Evolutionary conservation across 1,284 basidiomycete species (phyloP).

Genomic region (Farysia itapuensis): DNA sequence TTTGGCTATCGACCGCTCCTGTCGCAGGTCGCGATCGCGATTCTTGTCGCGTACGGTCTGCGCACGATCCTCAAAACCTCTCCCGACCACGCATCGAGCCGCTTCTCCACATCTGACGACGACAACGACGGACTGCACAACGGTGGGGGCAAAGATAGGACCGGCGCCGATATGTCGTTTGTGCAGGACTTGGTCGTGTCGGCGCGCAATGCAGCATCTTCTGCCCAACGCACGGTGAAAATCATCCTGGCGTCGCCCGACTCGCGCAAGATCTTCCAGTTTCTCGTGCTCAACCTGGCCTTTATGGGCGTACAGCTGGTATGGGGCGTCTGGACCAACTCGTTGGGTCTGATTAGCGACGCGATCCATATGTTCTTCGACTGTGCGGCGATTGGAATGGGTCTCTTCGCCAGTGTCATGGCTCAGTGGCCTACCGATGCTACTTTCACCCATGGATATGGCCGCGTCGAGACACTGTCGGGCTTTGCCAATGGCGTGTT

Average conservation of each 20-base stretch:
- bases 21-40: conserved; percentile 28
- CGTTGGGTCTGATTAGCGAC: conserved; percentile 92
- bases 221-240: conserved; percentile 65
- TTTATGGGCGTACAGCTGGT: conserved; percentile 76
- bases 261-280: conserved; percentile 94
- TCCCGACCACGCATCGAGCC: conserved; percentile 41
- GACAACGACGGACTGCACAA: background rate
- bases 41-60: conserved; percentile 45
- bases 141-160: no score
- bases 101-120: conserved; percentile 6
- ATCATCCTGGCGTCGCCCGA: conserved; percentile 86
- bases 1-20: conserved; percentile 36
- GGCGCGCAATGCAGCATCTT: conserved; percentile 9
- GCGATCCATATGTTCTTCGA: conserved; percentile 99
- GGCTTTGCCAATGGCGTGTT: conserved; percentile 98
- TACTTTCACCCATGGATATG: conserved; percentile 93
- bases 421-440: conserved; percentile 95
- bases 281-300: conserved; percentile 87
- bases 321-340: conserved; percentile 91
- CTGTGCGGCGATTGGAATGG: conserved; percentile 94
- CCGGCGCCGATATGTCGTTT: conserved; percentile 20
- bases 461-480: conserved; percentile 96
- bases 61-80: conserved; percentile 49
- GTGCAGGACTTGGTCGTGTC: conserved; percentile 32
- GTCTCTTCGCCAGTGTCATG: conserved; percentile 94